Conservation (phyloP, 495 filamentous ascomycete species). For the Trichocladium uniseriatum region DNA sequence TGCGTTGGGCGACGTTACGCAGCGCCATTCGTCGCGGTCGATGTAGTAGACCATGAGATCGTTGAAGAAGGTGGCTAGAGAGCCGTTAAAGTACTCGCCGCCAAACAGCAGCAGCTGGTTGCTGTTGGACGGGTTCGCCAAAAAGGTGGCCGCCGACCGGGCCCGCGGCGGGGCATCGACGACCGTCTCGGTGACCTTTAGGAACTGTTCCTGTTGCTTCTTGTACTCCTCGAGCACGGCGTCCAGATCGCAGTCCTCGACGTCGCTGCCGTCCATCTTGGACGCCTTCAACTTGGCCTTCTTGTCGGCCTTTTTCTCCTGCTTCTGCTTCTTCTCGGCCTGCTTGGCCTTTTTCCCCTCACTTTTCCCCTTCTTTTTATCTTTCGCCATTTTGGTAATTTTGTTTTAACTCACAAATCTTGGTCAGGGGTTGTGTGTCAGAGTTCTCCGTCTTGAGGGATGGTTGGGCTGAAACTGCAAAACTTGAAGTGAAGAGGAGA, state of each 20-base stretch:
- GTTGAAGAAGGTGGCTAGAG: conserved; percentile 55
- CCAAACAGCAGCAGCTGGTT: conserved; percentile 91
- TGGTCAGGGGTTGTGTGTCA: neutral
- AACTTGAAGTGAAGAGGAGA: neutral
- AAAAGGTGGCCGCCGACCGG: conserved; percentile 65
- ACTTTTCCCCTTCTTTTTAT: conserved; percentile 50
- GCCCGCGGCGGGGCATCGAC: conserved; percentile 65
- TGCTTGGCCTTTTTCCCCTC: conserved; percentile 53
- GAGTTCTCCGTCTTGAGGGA: no score
- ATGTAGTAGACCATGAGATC: conserved; percentile 83
- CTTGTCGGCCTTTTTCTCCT: conserved; percentile 54
- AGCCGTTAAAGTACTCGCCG: conserved; percentile 61
- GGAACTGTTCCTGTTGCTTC: conserved; percentile 74
- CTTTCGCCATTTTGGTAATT: conserved; percentile 42
- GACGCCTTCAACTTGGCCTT: conserved; percentile 47
- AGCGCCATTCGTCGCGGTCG: conserved; percentile 77
- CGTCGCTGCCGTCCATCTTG: conserved; percentile 60
- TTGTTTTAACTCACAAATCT: neutral
- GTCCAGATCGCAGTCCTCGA: conserved; percentile 89
- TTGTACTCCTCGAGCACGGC: conserved; percentile 90
- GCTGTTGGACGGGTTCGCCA: conserved; percentile 73
- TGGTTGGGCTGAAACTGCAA: neutral
- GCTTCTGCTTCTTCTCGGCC: conserved; percentile 57
- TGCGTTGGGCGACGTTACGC: conserved; percentile 81
- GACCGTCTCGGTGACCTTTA: conserved; percentile 79